phyloP scores from a whole-genome alignment of 352 stramenopile species.

The Pythium pyrilobum region DNA sequence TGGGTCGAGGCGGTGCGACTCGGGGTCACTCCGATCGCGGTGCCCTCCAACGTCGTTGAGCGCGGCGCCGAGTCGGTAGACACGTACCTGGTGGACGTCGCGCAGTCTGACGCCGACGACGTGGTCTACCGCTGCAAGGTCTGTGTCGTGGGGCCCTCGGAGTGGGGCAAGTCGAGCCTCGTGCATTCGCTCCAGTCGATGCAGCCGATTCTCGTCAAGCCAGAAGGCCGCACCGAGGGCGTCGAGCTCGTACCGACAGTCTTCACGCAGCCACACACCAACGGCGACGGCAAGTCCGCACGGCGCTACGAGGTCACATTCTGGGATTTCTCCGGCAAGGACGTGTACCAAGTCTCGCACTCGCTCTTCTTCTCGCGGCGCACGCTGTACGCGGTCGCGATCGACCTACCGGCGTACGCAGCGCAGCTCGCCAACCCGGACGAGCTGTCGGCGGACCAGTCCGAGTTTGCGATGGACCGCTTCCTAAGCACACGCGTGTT shows the following conservation, averaged over 20 bases:
- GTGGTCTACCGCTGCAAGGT: constrained; percentile 25
- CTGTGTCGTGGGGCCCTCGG: constrained; percentile 24
- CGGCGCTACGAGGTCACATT: constrained; percentile 9
- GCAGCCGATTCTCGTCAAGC: constrained; percentile 9
- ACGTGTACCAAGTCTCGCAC: constrained; percentile 10
- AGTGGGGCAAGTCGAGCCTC: constrained; percentile 34
- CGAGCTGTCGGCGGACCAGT: neutral
- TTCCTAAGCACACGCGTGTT: neutral
- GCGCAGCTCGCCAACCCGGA: neutral
- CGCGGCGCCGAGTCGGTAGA: constrained; percentile 9
- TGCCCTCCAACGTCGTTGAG: constrained; percentile 16
- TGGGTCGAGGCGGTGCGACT: too few species aligned
- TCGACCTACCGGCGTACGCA: constrained; percentile 10
- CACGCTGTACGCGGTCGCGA: constrained; percentile 15
- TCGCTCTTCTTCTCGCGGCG: constrained; percentile 15
- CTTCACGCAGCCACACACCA: constrained; percentile 5
- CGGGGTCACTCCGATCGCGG: neutral
- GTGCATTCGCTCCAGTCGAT: constrained; percentile 24
- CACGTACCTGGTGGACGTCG: constrained; percentile 13
- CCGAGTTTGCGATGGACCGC: neutral
- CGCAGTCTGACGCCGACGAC: neutral
- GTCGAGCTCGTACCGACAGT: constrained; percentile 27
- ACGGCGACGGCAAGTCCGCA: too few species aligned
- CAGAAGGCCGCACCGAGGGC: constrained; percentile 26
- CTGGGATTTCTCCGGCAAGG: constrained; percentile 19